These are phyloP conservation scores for Vigna nakashimae DNA, from an alignment of 306 rosid genomes.

Conservation along the genomic window DNA sequence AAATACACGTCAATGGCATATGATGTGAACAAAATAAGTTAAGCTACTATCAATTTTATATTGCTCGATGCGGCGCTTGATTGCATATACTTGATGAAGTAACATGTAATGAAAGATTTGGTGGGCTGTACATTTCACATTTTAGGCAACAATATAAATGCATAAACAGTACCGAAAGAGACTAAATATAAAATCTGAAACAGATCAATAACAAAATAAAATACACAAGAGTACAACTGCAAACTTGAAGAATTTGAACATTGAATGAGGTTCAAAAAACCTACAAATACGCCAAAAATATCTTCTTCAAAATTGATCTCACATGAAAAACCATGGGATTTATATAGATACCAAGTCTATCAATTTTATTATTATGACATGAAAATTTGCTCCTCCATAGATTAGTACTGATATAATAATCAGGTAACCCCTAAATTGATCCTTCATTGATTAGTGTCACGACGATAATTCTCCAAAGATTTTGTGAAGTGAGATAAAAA, in stretches of 20 bases:
- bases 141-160: neutral
- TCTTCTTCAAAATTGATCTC: neutral
- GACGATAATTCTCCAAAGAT: neutral
- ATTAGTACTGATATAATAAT: neutral
- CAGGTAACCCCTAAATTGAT: neutral
- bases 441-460: neutral
- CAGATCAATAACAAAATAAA: neutral
- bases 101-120: neutral
- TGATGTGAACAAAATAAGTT: neutral
- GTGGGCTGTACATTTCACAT: neutral
- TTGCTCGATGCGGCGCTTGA: neutral
- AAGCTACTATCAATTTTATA: neutral
- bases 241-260: conserved; percentile 8
- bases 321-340: neutral
- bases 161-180: neutral
- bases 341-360: neutral
- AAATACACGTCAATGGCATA: neutral
- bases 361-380: neutral
- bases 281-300: conserved; percentile 6
- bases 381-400: neutral
- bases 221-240: neutral
- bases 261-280: neutral
- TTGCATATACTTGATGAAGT: conserved; percentile 17
- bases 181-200: neutral
- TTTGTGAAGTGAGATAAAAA: neutral